Conservation (phyloP, 1,284 basidiomycete genomes). For the Irpex sp. region DNA sequence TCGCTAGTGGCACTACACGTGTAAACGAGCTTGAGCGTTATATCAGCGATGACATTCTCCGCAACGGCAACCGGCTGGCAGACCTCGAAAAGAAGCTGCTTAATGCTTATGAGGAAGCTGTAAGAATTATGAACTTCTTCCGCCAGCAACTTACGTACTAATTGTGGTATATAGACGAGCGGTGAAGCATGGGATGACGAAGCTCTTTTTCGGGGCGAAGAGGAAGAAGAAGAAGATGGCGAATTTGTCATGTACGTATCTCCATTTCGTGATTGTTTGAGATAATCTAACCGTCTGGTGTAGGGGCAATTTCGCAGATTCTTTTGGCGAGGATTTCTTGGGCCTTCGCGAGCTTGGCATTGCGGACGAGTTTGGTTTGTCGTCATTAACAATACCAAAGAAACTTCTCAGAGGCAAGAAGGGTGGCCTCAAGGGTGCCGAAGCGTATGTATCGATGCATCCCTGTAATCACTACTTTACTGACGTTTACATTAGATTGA, state of each 20-base stretch:
- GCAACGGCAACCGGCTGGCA: conserved; percentile 72
- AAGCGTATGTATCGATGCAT: conserved; percentile 41
- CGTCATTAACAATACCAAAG: conserved; percentile 76
- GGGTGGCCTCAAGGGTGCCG: conserved; percentile 32
- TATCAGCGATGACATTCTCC: conserved; percentile 85
- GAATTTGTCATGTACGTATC: conserved; percentile 62
- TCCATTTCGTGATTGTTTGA: too few relatives aligned
- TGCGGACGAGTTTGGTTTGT: conserved; percentile 82
- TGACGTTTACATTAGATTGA: conserved; percentile 38
- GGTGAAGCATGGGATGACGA: conserved; percentile 73
- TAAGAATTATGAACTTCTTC: conserved; percentile 31
- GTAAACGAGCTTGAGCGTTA: conserved; percentile 82
- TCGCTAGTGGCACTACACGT: conserved; percentile 80
- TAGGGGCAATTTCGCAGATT: conserved; percentile 85
- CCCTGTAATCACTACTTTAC: conserved; percentile 10
- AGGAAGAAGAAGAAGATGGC: conserved; percentile 76
- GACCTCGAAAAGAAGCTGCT: conserved; percentile 87
- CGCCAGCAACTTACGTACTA: background rate
- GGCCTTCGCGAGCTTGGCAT: conserved; percentile 88
- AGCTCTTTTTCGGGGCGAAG: conserved; percentile 66
- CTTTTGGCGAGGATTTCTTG: conserved; percentile 91
- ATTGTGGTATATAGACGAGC: conserved; percentile 38
- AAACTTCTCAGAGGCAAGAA: conserved; percentile 74
- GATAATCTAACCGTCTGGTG: background rate
- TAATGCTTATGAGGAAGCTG: conserved; percentile 78